Evolutionary conservation across 192 early-diverging fungal species (phyloP).

Genomic region (Entomortierella lignicola): DNA sequence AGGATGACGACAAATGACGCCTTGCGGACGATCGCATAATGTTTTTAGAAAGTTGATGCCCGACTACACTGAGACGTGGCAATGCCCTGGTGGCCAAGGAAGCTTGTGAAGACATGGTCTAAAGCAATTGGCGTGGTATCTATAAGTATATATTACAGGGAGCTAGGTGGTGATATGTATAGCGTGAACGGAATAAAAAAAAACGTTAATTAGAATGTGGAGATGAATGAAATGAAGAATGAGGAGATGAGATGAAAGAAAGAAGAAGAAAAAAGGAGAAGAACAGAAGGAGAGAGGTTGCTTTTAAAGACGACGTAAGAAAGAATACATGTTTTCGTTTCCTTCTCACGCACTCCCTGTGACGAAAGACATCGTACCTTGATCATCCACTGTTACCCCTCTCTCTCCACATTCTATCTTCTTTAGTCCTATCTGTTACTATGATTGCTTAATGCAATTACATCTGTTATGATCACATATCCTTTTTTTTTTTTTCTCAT

Average conservation of each 20-base stretch:
- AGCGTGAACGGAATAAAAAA: constrained; percentile 1
- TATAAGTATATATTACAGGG: constrained; percentile 1
- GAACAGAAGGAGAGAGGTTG: not conserved
- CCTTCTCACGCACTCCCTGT: not conserved
- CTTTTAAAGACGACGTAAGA: constrained; percentile 18
- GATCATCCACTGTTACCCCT: not conserved
- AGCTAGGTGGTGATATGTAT: not conserved
- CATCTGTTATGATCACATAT: no score
- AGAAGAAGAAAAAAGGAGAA: constrained; percentile 1
- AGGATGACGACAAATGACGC: constrained; percentile 25
- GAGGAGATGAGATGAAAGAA: constrained; percentile 16
- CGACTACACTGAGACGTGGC: constrained; percentile 29
- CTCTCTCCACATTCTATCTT: not conserved
- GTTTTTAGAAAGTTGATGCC: constrained; percentile 7
- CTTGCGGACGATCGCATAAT: constrained; percentile 17
- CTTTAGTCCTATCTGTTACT: no score
- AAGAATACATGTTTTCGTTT: not conserved
- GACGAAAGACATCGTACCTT: constrained; percentile 1
- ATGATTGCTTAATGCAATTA: no score
- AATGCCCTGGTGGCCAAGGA: constrained; percentile 38
- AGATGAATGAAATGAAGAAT: not conserved
- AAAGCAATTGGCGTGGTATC: not conserved
- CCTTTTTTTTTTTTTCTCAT: no score
- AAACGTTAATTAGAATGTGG: no score
- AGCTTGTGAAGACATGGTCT: constrained; percentile 35